Evolutionary conservation across 2,329 filamentous ascomycete genomes (phyloP), one percentile per base, ranked within the genome.

Genomic region (Xylariales sp.): DNA sequence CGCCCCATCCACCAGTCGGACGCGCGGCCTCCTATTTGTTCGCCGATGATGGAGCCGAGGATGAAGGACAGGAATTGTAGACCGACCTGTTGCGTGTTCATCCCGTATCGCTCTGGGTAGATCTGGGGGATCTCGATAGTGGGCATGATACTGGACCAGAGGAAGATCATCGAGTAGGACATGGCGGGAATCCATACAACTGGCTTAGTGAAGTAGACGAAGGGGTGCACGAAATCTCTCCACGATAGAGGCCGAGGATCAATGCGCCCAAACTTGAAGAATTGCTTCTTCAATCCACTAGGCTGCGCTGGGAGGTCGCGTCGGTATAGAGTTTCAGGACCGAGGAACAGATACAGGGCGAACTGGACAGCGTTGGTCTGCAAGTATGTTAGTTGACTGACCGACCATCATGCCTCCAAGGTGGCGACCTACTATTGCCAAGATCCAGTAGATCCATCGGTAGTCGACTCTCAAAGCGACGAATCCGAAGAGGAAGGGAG

Each of bases 91-190:
- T 81, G 68, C 0, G 73, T 57, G 51, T 76, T 73, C 60, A 82
- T 71, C 11, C 67, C 68, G 43, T 78, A 83, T 45, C 73, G 73
- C 24, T 65, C 57, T 5, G 68, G 64, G 46, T 79, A 76, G 1
- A 82, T 63, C 43, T 80, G 74, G 1, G 78, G 78, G 4, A 82
- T 73, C 49, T 81, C 77, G 19, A 82, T 70, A 0, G 75, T 75
- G 40, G 71, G 59, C 47, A 80, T 60, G 8, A 80, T 70, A 28
- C 63, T 70, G 24, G 58, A 65, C 52, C 74, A 80, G 4, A 73
- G 60, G 55, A 82, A 82, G 8, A 77, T 61, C 65, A 82, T 76
- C 3, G 73, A 57, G 52, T 82, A 80, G 3, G 72, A 66, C 11
- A 64, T 54, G 0, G 76, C 63, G 0, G 76, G 73, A 6, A 80